Base-by-base conservation (phyloP, 2,329 filamentous ascomycete genomes). In the Aspergillus sp. region DNA sequence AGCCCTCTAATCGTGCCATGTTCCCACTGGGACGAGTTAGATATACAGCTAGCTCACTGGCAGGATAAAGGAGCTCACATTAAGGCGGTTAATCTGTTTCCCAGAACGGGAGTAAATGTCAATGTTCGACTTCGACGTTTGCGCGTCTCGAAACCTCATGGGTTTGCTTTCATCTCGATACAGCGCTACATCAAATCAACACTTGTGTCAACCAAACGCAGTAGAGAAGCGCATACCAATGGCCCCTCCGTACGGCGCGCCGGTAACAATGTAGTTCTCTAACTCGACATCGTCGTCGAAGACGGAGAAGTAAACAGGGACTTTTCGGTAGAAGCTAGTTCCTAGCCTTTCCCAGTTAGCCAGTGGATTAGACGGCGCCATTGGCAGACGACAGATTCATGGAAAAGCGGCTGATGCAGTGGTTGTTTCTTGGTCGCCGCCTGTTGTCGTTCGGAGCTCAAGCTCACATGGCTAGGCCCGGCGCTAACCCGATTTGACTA, bases 311-410 rank as follows among this genome's bases (percentile, higher is more conserved):
- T 98, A 99, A 60, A 96, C 86, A 76, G 93, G 90, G 57, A 90
- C 88, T 80, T 96, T 97, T 74, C 93, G 90, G 80, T 98, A 99
- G 82, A 96, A 98, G 70, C 86, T 89, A 76, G 96, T 90, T 72
- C 91, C 95, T 65, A 98, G 86, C 76, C 86, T 89, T 81, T 96
- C 92, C 95, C 95, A 99, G 75, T 93, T 91, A 68, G 91, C 89
- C 68, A 91, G 91, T 70, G 93, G 84, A 70, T 86, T 87, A 60
- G 79, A 77, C 42, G 73, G 70, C 54, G 77, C 77, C 78, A 80
- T 80, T 65, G 41, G 57, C 46, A 47, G n/a, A 44, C 12, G 37
- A 39, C n/a, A 47, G 39, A 24, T 20, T 46, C 47, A 51, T 52
- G 34, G 33, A 46, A 56, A 53, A 30, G 17, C 33, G 54, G 30